phyloP scores from a whole-genome alignment of 192 early-diverging fungal genomes.

The Coemansia sp. region DNA sequence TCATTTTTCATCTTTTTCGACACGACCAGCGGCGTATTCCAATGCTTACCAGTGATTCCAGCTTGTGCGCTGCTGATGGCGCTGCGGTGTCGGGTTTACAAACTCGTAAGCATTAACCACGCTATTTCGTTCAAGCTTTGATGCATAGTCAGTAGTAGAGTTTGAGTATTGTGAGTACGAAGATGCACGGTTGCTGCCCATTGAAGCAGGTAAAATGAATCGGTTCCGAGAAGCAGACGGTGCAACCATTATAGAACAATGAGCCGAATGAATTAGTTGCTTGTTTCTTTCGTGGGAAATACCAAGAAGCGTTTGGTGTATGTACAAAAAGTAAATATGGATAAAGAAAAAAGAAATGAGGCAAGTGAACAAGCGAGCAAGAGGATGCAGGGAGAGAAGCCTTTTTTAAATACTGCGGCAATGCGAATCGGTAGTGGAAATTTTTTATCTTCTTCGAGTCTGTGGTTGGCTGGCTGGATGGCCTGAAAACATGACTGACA shows the following conservation, averaged over 20 bases:
- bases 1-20: conserved; percentile 4
- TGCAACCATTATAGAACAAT: conserved; percentile 27
- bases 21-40: no score
- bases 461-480: no score
- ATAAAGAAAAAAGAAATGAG: no score
- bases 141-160: background rate
- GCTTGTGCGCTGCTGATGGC: conserved; percentile 76
- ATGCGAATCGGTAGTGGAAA: no score
- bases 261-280: conserved; percentile 3
- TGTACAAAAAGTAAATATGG: no score
- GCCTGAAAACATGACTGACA: no score
- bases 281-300: background rate
- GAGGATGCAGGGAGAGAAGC: no score
- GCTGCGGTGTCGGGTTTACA: conserved; percentile 63
- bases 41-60: conserved; percentile 85
- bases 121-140: conserved; percentile 30
- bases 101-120: conserved; percentile 57
- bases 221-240: conserved; percentile 30
- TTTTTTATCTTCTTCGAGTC: no score
- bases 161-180: background rate
- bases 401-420: no score
- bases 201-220: conserved; percentile 18
- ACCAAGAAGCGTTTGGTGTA: background rate
- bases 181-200: background rate
- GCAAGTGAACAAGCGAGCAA: no score